phyloP scores from a whole-genome alignment of 768 basidiomycete genomes.

The Russula earlei region DNA sequence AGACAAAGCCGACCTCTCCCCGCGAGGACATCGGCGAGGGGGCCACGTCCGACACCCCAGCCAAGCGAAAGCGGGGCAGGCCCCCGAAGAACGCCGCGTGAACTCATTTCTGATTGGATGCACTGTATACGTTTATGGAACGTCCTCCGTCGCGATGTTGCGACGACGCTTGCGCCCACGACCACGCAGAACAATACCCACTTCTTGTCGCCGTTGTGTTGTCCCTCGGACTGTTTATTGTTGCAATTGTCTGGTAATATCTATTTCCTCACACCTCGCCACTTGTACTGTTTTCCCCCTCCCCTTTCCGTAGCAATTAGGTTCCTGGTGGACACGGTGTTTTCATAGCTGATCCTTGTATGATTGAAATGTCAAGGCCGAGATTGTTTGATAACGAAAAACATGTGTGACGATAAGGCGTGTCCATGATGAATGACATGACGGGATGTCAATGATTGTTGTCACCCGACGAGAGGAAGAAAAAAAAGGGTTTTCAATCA shows the following conservation, averaged over 20 bases:
- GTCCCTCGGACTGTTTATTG: constrained; percentile 21
- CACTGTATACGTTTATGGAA: constrained; percentile 26
- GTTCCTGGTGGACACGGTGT: constrained; percentile 20
- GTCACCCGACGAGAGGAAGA: constrained; percentile 4
- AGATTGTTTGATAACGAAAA: constrained; percentile 11
- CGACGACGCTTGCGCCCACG: constrained; percentile 24
- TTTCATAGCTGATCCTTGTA: constrained; percentile 20
- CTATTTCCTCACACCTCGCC: constrained; percentile 15
- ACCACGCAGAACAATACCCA: constrained; percentile 29
- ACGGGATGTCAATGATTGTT: not conserved
- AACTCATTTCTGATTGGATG: constrained; percentile 22
- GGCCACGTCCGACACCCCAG: constrained; percentile 38
- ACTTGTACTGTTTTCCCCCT: constrained; percentile 6
- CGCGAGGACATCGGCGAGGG: constrained; percentile 31
- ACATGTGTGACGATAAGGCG: constrained; percentile 2
- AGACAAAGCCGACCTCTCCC: constrained; percentile 42
- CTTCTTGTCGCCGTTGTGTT: constrained; percentile 28
- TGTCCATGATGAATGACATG: not conserved
- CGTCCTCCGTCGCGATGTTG: constrained; percentile 19
- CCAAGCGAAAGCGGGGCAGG: constrained; percentile 65
- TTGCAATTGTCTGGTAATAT: constrained; percentile 15
- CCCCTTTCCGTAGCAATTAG: constrained; percentile 18
- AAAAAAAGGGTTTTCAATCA: constrained; percentile 13
- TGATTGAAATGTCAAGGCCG: constrained; percentile 17
- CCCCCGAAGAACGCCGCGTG: constrained; percentile 38